phyloP scores from a whole-genome alignment of 352 stramenopile genomes.

The Phytophthora lateralis region DNA sequence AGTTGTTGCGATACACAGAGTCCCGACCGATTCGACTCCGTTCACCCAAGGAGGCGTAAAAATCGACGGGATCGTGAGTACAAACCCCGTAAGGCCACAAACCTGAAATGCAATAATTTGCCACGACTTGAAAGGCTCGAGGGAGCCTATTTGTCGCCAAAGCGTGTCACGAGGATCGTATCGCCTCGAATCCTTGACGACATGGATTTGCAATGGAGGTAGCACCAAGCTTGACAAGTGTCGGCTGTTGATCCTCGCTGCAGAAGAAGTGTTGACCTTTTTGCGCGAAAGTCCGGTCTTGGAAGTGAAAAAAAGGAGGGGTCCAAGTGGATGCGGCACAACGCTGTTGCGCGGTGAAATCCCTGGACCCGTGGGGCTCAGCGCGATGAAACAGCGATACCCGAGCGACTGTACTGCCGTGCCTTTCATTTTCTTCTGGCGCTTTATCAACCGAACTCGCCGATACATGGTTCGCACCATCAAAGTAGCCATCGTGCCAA shows the following conservation, averaged over 20 bases:
- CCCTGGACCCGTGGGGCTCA: conserved; percentile 18
- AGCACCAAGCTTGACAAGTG: conserved; percentile 6
- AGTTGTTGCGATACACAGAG: conserved; percentile 6
- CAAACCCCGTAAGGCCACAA: conserved; percentile 21
- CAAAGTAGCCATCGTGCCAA: conserved; percentile 31
- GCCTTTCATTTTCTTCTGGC: conserved; percentile 25
- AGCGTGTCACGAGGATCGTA: conserved; percentile 24
- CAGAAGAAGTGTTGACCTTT: not conserved
- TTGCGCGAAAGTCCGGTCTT: conserved; percentile 13
- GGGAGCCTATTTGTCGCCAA: conserved; percentile 7
- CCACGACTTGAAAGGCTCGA: conserved; percentile 17
- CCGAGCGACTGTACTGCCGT: conserved; percentile 26
- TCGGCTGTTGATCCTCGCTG: conserved; percentile 2
- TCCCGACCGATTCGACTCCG: conserved; percentile 9
- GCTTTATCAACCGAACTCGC: conserved; percentile 17
- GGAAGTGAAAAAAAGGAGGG: conserved; percentile 20
- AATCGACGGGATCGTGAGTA: conserved; percentile 29
- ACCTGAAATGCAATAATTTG: conserved; percentile 17
- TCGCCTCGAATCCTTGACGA: conserved; percentile 20
- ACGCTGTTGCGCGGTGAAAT: conserved; percentile 20
- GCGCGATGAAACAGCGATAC: conserved; percentile 27
- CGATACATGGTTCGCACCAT: conserved; percentile 36
- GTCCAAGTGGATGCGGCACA: conserved; percentile 22
- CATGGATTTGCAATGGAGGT: conserved; percentile 29
- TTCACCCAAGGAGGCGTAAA: conserved; percentile 2